These are phyloP conservation scores for Backusella tuberculispora DNA, from an alignment of 192 early-diverging fungal species.

Conservation along the genomic window DNA sequence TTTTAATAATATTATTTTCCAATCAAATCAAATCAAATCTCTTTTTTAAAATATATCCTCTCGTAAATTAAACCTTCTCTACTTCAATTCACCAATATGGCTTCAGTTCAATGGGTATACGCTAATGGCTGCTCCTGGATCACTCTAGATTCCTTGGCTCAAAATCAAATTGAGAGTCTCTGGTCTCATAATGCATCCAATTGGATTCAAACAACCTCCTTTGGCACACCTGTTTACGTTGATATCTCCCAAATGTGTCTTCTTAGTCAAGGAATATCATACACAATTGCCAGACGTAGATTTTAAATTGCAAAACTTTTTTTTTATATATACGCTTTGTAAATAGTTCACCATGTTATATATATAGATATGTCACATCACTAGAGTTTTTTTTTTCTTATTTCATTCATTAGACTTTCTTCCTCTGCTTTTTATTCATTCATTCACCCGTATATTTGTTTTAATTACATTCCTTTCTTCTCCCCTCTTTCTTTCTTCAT, in stretches of 20 bases:
- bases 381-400: neutral
- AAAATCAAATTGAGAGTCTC: conserved; percentile 6
- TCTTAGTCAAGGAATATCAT: neutral
- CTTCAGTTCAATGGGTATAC: conserved; percentile 23
- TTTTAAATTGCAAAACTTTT: neutral
- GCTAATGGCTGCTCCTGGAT: conserved; percentile 19
- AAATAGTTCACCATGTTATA: neutral
- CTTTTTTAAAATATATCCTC: neutral
- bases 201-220: neutral
- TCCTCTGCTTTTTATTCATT: too few relatives aligned
- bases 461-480: too few relatives aligned
- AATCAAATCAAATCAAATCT: neutral
- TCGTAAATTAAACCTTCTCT: neutral
- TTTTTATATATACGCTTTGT: neutral
- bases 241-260: conserved; percentile 12
- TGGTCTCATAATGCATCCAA: conserved; percentile 12
- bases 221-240: conserved; percentile 4
- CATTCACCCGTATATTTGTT: too few relatives aligned
- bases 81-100: neutral
- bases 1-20: neutral
- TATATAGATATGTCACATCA: neutral
- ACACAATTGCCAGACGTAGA: conserved; percentile 8
- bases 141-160: conserved; percentile 2
- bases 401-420: too few relatives aligned
- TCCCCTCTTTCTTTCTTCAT: too few relatives aligned